Evolutionary conservation across 192 early-diverging fungal species (phyloP).

Genomic region (Coemansia sp.): DNA sequence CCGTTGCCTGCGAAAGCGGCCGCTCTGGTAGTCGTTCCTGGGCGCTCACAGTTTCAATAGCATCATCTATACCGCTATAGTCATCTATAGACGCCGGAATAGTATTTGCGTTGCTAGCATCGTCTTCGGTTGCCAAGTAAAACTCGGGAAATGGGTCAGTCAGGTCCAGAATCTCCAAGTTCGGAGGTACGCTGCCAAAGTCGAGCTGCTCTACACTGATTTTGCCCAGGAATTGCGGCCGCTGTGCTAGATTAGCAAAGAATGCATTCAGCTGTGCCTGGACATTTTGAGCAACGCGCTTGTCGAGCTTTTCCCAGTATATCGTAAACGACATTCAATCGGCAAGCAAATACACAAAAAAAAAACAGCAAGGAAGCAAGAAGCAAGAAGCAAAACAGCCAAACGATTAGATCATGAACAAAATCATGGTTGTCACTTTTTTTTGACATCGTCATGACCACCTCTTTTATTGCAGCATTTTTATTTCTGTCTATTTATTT

Average conservation of each 20-base stretch:
- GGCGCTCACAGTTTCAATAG: no score
- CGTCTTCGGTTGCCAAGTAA: constrained; percentile 61
- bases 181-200: constrained; percentile 68
- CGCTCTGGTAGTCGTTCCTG: no score
- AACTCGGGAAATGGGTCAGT: constrained; percentile 77
- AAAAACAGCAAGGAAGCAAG: neutral
- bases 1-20: constrained; percentile 23
- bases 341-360: no score
- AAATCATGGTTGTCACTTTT: no score
- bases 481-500: no score
- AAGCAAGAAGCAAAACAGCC: no score
- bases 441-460: no score
- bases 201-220: constrained; percentile 64
- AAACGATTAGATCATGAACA: no score
- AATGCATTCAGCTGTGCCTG: constrained; percentile 65
- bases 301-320: constrained; percentile 68
- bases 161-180: constrained; percentile 68
- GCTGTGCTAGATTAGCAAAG: constrained; percentile 58
- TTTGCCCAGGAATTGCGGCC: constrained; percentile 69
- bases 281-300: constrained; percentile 59
- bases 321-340: constrained; percentile 73
- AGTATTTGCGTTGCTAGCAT: neutral
- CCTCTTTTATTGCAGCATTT: no score
- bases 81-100: no score
- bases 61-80: constrained; percentile 14